These are phyloP conservation scores for Fusarium anthophilum DNA, from an alignment of 2,329 filamentous ascomycete species.

Conservation along the genomic window DNA sequence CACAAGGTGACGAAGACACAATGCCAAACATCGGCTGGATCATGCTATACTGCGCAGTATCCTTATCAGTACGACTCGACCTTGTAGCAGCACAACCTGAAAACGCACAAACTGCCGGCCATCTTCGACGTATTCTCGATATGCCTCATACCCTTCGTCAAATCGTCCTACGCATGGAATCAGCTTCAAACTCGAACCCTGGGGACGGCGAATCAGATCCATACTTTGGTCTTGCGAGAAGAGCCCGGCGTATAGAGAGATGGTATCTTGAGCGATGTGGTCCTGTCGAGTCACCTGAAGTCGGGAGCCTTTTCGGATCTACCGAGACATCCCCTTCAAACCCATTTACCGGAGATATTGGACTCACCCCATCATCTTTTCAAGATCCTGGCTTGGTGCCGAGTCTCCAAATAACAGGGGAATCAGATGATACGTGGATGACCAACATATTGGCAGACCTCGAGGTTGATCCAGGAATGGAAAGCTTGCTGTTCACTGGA, in stretches of 20 bases:
- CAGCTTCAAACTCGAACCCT: constrained; percentile 18
- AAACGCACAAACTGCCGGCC: constrained; percentile 37
- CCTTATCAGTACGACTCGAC: constrained; percentile 44
- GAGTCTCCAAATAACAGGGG: constrained; percentile 23
- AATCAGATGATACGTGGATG: constrained; percentile 29
- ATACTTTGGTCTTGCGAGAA: constrained; percentile 38
- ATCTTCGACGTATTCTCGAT: constrained; percentile 45
- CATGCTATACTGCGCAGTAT: constrained; percentile 45
- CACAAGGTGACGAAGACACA: constrained; percentile 40
- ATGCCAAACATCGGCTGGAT: constrained; percentile 47
- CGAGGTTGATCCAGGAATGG: constrained; percentile 27
- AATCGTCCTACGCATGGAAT: constrained; percentile 42
- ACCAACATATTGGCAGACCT: constrained; percentile 28
- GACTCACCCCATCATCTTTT: constrained; percentile 12
- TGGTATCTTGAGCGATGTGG: constrained; percentile 35
- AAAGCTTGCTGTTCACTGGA: constrained; percentile 32
- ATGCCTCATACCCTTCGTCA: constrained; percentile 44
- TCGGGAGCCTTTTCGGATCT: constrained; percentile 26
- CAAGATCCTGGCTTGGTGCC: constrained; percentile 15
- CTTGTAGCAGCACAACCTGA: constrained; percentile 41
- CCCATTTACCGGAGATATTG: constrained; percentile 11
- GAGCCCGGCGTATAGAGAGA: constrained; percentile 33
- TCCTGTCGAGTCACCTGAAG: constrained; percentile 25
- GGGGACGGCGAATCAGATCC: constrained; percentile 31
- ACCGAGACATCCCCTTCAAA: constrained; percentile 20